A percentile compares a stretch with the other conserved stretches of the same genome.
Evolutionary conservation across 1,284 basidiomycete species (phyloP).

Genomic region (Ganoderma resinaceum): DNA sequence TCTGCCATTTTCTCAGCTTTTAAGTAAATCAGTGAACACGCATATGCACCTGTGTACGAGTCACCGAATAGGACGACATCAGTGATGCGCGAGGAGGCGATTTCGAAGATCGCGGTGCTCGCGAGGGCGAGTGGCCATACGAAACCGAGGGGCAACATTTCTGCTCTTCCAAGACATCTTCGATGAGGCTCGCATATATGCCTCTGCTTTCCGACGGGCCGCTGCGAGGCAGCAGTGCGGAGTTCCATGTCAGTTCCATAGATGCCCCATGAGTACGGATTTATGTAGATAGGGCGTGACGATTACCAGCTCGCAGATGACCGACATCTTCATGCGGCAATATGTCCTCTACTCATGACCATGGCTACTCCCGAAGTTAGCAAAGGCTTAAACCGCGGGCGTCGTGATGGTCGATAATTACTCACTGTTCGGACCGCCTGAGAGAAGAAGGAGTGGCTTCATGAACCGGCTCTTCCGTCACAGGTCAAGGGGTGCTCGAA

Average conservation of each 20-base stretch:
- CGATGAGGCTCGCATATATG: not conserved
- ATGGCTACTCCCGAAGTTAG: not conserved
- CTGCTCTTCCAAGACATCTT: not conserved
- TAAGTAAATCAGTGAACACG: not conserved
- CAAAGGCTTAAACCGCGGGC: not conserved
- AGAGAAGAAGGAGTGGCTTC: not conserved
- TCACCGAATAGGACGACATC: slow-evolving; percentile 12
- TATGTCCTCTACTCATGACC: not conserved
- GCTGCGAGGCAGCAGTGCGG: not conserved
- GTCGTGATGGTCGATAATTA: not conserved
- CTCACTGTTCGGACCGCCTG: not conserved
- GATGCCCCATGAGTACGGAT: not conserved
- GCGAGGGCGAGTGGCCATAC: not conserved
- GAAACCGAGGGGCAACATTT: not conserved
- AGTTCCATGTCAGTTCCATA: not conserved
- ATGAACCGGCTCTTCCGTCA: not conserved
- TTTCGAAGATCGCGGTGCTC: not conserved
- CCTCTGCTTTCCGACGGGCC: not conserved
- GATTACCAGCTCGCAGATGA: not conserved
- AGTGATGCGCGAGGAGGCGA: slow-evolving; percentile 1
- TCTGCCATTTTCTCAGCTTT: slow-evolving; percentile 1
- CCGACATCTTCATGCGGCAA: not conserved
- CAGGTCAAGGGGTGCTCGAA: too few relatives aligned
- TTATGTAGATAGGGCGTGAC: not conserved
- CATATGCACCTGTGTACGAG: slow-evolving; percentile 13